A percentile compares a stretch with the other conserved stretches of the same genome.
phyloP scores from a whole-genome alignment of 345 rosid genomes.

The Brassica napus region Da-Ae NC_063434.1:19404001-19404500 shows the following conservation, averaged over 20 bases:
- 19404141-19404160: conserved; percentile 27
- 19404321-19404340: conserved; percentile 2
- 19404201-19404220: conserved; percentile 49
- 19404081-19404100: conserved; percentile 63
- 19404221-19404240: conserved; percentile 90
- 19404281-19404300: conserved; percentile 87
- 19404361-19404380: conserved; percentile 12
- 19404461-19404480: not conserved
- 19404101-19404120: conserved; percentile 60
- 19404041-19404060: conserved; percentile 90
- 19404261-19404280: conserved; percentile 99
- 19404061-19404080: conserved; percentile 89
- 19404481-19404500: not conserved
- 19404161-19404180: conserved; percentile 21
- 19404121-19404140: conserved; percentile 22
- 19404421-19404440: not conserved
- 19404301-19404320: conserved; percentile 53
- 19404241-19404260: conserved; percentile 89
- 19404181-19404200: conserved; percentile 45
- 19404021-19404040: conserved; percentile 96
- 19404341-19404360: conserved; percentile 11
- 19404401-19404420: conserved; percentile 7
- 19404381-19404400: conserved; percentile 6
- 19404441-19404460: conserved; percentile 9
- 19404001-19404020: conserved; percentile 99